Percentiles rank a stretch among this genome's conserved stretches.
These are phyloP conservation scores for Candida boidinii DNA, from an alignment of 805 yeast genomes.

Conservation along the genomic window DNA sequence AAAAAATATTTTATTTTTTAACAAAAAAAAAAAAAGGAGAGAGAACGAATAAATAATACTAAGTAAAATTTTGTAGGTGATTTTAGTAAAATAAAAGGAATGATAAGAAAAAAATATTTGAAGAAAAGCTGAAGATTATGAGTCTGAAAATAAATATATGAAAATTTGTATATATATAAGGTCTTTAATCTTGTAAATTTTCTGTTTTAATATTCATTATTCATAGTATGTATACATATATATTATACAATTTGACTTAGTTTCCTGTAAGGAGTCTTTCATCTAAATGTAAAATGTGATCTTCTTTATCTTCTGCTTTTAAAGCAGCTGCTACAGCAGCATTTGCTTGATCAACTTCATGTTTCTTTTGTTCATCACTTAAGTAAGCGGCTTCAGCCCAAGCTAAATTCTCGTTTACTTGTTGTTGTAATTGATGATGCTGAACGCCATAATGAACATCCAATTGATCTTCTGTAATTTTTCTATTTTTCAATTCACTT, in stretches of 20 bases:
- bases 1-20: no score
- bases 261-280: conserved; percentile 18
- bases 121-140: no score
- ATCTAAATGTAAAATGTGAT: conserved; percentile 7
- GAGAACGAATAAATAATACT: no score
- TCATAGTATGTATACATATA: no score
- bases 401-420: conserved; percentile 12
- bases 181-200: no score
- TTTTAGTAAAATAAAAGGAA: no score
- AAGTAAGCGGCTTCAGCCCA: conserved; percentile 8
- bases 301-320: conserved; percentile 3
- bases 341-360: conserved; percentile 16
- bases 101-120: no score
- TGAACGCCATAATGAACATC: background rate
- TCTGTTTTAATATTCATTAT: no score
- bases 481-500: conserved; percentile 18
- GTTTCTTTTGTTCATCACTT: conserved; percentile 13
- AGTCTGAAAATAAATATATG: no score
- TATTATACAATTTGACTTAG: conserved; percentile 1
- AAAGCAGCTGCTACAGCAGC: conserved; percentile 18
- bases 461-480: conserved; percentile 11
- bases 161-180: no score
- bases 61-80: no score
- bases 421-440: conserved; percentile 4
- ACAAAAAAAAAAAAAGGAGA: no score